These are phyloP conservation scores for Theobroma grandiflorum DNA, from an alignment of 441 rosid genomes.

Conservation along the genomic window DNA sequence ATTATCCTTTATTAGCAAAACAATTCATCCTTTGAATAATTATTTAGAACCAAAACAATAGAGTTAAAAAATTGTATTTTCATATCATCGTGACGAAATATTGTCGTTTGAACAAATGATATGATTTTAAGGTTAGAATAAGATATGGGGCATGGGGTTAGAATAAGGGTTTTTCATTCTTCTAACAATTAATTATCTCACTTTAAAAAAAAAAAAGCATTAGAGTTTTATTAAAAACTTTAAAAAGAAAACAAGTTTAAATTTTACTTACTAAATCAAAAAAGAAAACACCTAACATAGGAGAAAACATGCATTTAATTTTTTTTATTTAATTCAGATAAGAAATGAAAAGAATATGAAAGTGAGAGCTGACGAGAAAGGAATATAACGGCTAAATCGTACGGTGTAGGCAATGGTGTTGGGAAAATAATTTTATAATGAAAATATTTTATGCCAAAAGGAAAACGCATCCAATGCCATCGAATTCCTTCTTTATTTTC, in stretches of 20 bases:
- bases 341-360: neutral
- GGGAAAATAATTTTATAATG: neutral
- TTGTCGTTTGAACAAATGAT: too few relatives aligned
- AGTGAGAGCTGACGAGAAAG: neutral
- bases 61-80: too few relatives aligned
- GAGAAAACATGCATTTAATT: neutral
- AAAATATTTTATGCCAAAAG: neutral
- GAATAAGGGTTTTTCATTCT: too few relatives aligned
- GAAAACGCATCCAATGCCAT: slow-evolving; percentile 31
- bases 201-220: too few relatives aligned
- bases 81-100: too few relatives aligned
- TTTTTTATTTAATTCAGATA: neutral
- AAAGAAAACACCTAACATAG: neutral
- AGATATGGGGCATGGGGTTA: too few relatives aligned
- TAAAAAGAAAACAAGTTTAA: neutral
- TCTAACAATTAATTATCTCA: too few relatives aligned
- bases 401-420: slow-evolving; percentile 23
- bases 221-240: too few relatives aligned
- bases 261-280: too few relatives aligned
- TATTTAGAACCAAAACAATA: neutral
- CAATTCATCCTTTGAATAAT: neutral
- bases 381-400: slow-evolving; percentile 23
- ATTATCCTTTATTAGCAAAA: neutral
- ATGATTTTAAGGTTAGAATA: too few relatives aligned
- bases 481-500: neutral